Evolutionary conservation across 768 basidiomycete genomes (phyloP).

Genomic region (Aureoboletus auriporus): DNA sequence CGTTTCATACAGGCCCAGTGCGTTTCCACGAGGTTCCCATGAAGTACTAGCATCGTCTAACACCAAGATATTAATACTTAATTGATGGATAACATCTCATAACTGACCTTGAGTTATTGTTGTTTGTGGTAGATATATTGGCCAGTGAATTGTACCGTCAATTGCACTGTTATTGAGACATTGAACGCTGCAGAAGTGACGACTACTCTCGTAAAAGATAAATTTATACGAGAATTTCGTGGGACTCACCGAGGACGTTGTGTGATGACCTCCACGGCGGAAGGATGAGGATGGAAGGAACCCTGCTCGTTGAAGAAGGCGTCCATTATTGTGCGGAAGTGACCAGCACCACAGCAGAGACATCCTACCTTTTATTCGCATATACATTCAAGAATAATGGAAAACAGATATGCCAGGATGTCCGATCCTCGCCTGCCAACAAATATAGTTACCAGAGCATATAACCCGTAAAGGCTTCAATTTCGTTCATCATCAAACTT

Average conservation of each 20-base stretch:
- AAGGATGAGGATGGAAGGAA: not conserved
- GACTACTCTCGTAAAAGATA: not conserved
- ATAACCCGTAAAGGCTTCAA: not conserved
- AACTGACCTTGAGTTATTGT: not conserved
- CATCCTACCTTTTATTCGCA: constrained; percentile 12
- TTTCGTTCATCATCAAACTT: no score
- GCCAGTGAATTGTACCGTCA: not conserved
- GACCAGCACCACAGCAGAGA: not conserved
- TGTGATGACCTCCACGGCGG: no score
- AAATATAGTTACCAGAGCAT: not conserved
- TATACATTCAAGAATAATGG: not conserved
- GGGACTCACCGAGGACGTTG: constrained; percentile 1
- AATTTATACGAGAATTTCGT: not conserved
- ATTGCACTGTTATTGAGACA: not conserved
- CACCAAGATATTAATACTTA: not conserved
- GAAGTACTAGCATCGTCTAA: constrained; percentile 2
- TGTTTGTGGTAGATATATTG: not conserved
- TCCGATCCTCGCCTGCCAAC: constrained; percentile 5
- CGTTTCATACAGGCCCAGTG: no score
- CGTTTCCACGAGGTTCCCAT: no score
- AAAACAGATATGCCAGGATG: no score
- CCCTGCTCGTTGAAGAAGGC: not conserved
- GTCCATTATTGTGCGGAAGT: not conserved
- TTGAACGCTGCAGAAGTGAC: not conserved
- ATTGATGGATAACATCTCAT: not conserved